Percentiles rank a stretch among this genome's conserved stretches.
These are phyloP conservation scores for Hippophae gyantsensis DNA, from an alignment of 306 rosid genomes.

Conservation along the genomic window DNA sequence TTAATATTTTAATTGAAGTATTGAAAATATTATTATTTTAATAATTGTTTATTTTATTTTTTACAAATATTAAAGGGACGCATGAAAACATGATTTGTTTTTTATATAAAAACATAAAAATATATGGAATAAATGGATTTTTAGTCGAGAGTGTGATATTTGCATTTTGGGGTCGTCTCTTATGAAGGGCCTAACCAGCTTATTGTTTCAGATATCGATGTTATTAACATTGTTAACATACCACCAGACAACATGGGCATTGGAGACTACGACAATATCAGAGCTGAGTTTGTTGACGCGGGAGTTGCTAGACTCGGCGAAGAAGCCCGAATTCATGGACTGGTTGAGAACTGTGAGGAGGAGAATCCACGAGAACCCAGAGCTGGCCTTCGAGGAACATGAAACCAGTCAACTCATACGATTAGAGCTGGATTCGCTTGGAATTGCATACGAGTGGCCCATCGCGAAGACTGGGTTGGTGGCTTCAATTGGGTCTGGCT, in stretches of 20 bases:
- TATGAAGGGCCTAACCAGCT: not conserved
- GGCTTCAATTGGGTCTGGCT: conserved; percentile 36
- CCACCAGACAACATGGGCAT: conserved; percentile 2
- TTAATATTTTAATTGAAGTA: no score
- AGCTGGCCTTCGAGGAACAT: conserved; percentile 45
- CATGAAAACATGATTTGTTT: no score
- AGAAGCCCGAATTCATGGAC: conserved; percentile 25
- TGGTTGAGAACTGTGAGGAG: conserved; percentile 38
- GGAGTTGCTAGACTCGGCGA: conserved; percentile 35
- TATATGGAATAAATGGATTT: no score
- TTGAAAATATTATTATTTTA: no score
- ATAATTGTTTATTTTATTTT: no score
- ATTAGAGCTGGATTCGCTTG: conserved; percentile 39
- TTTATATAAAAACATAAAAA: no score
- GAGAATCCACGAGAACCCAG: conserved; percentile 54
- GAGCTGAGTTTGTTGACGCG: conserved; percentile 23
- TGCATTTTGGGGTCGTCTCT: not conserved
- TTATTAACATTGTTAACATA: not conserved
- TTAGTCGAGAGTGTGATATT: not conserved
- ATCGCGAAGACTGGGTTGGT: conserved; percentile 42
- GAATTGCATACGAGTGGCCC: conserved; percentile 41
- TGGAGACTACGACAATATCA: not conserved
- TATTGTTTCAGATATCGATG: not conserved
- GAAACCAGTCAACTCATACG: conserved; percentile 42
- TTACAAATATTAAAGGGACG: no score